Evolutionary conservation across 2,329 filamentous ascomycete species (phyloP).

Genomic region (Gnomoniopsis smithogilvyi): DNA sequence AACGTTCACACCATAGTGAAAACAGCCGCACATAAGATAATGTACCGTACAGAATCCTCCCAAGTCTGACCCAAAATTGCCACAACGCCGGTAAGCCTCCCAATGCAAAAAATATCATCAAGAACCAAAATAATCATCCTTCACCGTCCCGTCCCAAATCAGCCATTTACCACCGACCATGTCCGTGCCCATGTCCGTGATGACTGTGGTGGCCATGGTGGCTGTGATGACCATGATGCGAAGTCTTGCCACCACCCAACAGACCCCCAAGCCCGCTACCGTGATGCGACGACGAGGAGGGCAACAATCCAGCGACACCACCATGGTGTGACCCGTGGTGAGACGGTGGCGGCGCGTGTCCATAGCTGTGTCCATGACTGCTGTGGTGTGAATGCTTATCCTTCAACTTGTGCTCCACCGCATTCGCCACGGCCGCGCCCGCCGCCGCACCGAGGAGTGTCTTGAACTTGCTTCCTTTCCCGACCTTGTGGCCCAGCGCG

Average conservation of each 20-base stretch:
- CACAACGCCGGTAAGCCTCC: background rate
- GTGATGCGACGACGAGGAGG: background rate
- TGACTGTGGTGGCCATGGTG: constrained; percentile 10
- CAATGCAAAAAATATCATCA: background rate
- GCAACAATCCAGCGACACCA: background rate
- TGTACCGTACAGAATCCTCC: background rate
- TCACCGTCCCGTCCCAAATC: no score
- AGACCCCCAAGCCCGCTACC: background rate
- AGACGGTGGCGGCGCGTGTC: background rate
- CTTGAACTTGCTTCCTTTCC: constrained; percentile 47
- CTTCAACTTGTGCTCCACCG: constrained; percentile 42
- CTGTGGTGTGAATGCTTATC: constrained; percentile 24
- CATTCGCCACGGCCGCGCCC: constrained; percentile 54
- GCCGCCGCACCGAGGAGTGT: constrained; percentile 50
- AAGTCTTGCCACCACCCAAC: background rate
- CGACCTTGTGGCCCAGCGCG: constrained; percentile 51
- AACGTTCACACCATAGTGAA: no score
- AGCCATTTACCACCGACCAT: background rate
- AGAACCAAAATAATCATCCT: background rate
- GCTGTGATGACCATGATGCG: constrained; percentile 7
- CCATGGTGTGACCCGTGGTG: constrained; percentile 13
- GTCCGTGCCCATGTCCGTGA: constrained; percentile 7
- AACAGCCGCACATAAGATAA: background rate
- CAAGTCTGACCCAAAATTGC: background rate
- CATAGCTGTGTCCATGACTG: constrained; percentile 9